These are phyloP conservation scores for Auricularia sp. DNA, from an alignment of 768 basidiomycete species.

Conservation along the genomic window DNA sequence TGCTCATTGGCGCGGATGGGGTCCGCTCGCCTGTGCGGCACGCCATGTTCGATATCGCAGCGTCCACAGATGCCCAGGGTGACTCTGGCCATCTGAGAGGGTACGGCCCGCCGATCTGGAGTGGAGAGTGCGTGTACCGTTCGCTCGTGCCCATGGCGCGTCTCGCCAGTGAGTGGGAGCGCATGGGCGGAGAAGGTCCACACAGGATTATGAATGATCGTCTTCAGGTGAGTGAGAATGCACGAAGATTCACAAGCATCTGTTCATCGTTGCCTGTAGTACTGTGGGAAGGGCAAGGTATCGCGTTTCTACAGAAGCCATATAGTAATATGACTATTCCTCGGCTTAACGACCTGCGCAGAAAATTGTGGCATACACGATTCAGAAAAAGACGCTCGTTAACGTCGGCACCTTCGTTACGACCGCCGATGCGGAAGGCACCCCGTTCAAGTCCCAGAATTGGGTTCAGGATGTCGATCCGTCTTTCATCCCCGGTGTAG, in stretches of 20 bases:
- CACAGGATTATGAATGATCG: neutral
- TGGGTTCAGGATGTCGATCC: no score
- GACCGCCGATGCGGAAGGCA: neutral
- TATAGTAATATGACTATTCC: neutral
- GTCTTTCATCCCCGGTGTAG: no score
- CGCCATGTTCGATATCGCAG: constrained; percentile 18
- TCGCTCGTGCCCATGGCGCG: neutral
- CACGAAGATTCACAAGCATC: no score
- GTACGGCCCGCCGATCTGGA: neutral
- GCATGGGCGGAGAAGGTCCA: neutral
- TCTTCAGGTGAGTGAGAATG: neutral
- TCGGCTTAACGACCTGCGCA: neutral
- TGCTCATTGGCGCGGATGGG: constrained; percentile 64
- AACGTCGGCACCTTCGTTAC: neutral
- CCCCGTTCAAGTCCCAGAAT: neutral
- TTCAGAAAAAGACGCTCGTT: neutral
- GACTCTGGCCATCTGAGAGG: neutral
- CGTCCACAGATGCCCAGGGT: neutral
- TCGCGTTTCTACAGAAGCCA: neutral
- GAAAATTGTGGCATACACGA: neutral
- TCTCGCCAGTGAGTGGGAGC: neutral
- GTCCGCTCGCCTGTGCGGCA: constrained; percentile 43
- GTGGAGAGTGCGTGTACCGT: neutral
- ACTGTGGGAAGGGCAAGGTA: neutral
- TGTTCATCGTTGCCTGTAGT: neutral